Percentiles rank a stretch among this genome's conserved stretches.
Conservation (phyloP, 2,329 filamentous ascomycete genomes). For the Orbilia oligospora region DNA sequence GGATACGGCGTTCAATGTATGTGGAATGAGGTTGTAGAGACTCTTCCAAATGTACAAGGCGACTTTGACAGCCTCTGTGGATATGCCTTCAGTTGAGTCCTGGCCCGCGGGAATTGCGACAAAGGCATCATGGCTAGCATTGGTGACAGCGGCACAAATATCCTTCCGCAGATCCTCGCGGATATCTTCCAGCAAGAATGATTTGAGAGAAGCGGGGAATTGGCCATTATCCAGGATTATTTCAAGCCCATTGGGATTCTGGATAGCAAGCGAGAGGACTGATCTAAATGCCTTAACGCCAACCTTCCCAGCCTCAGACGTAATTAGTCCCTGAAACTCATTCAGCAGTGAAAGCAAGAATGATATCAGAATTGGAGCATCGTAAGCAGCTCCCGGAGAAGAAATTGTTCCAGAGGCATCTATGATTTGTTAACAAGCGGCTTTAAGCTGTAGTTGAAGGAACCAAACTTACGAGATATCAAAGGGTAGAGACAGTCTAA, state of each 20-base stretch:
- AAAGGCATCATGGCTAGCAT: slow-evolving; percentile 43
- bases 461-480: slow-evolving; percentile 48
- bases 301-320: slow-evolving; percentile 41
- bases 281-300: slow-evolving; percentile 51
- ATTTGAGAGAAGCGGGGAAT: slow-evolving; percentile 37
- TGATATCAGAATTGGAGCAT: slow-evolving; percentile 12
- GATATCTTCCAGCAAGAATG: slow-evolving; percentile 47
- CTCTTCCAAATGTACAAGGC: slow-evolving; percentile 51
- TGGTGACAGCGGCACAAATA: slow-evolving; percentile 31
- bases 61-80: slow-evolving; percentile 8
- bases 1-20: slow-evolving; percentile 27
- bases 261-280: slow-evolving; percentile 35
- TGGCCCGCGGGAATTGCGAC: neutral
- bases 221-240: slow-evolving; percentile 27
- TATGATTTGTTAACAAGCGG: slow-evolving; percentile 2
- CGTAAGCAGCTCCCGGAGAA: slow-evolving; percentile 27
- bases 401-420: slow-evolving; percentile 21
- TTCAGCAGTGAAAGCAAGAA: slow-evolving; percentile 44
- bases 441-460: neutral
- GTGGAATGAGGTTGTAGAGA: slow-evolving; percentile 46
- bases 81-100: neutral
- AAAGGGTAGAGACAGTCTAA: slow-evolving; percentile 52
- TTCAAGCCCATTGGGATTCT: slow-evolving; percentile 38
- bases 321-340: slow-evolving; percentile 41
- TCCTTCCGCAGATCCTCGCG: slow-evolving; percentile 55